These are phyloP conservation scores for Penicillium nucicola DNA, from an alignment of 495 filamentous ascomycete species.

Conservation along the genomic window DNA sequence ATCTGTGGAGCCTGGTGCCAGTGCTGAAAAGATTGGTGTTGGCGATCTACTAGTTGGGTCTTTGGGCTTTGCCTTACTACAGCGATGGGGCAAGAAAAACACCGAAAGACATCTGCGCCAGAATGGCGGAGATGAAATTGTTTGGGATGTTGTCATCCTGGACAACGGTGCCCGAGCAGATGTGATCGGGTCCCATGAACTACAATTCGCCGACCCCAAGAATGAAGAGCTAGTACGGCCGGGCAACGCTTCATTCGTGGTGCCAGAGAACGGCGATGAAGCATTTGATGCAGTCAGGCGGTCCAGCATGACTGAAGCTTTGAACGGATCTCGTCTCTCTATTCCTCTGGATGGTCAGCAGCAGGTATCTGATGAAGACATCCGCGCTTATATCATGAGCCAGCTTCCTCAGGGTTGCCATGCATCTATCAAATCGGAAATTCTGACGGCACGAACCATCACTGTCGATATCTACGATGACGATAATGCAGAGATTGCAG, in stretches of 20 bases:
- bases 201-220: conserved; percentile 18
- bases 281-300: conserved; percentile 46
- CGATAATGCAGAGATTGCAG: conserved; percentile 53
- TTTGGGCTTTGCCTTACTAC: conserved; percentile 69
- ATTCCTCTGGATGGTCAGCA: conserved; percentile 31
- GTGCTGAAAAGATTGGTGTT: conserved; percentile 62
- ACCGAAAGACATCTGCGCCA: conserved; percentile 53
- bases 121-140: conserved; percentile 55
- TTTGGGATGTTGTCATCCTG: conserved; percentile 80
- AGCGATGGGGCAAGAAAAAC: conserved; percentile 61
- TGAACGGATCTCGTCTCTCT: conserved; percentile 22
- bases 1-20: conserved; percentile 54
- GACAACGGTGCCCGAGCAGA: conserved; percentile 61
- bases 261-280: conserved; percentile 36
- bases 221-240: conserved; percentile 14
- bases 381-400: conserved; percentile 43
- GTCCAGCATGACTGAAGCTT: conserved; percentile 19
- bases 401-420: conserved; percentile 43
- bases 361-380: conserved; percentile 42
- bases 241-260: conserved; percentile 36
- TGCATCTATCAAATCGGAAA: conserved; percentile 63
- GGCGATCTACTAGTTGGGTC: conserved; percentile 64
- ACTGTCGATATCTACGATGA: conserved; percentile 69
- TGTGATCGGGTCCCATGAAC: conserved; percentile 45
- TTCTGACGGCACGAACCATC: conserved; percentile 64